A percentile compares a stretch with the other conserved stretches of the same genome.
These are phyloP conservation scores for Chlorella sp. DNA, from an alignment of 139 green algal species.

Conservation along the genomic window DNA sequence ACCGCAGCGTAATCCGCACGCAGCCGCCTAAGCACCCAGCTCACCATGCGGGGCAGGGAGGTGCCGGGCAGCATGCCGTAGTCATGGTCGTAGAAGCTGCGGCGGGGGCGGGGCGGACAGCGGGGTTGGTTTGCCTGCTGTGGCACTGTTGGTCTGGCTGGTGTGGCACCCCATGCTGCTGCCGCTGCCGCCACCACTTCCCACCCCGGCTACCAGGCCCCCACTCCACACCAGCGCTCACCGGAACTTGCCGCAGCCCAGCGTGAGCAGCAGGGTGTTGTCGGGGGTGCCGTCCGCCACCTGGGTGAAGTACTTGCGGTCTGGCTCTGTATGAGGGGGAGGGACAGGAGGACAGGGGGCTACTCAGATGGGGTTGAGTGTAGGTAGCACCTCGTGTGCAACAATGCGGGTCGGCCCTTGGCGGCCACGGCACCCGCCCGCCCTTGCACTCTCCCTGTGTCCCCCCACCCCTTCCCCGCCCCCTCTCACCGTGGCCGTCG, in stretches of 20 bases:
- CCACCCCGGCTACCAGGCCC: too few species aligned
- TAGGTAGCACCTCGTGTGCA: too few species aligned
- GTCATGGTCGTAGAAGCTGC: too few species aligned
- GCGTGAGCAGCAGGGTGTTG: conserved; percentile 67
- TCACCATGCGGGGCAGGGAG: conserved; percentile 64
- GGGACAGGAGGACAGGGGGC: background rate
- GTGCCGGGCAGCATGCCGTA: background rate
- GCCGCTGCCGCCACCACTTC: too few species aligned
- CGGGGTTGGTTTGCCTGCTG: background rate
- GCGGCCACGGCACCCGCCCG: too few species aligned
- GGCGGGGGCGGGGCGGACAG: background rate
- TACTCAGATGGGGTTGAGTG: too few species aligned
- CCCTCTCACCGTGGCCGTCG: conserved; percentile 12
- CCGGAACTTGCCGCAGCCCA: conserved; percentile 82
- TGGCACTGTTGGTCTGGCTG: background rate
- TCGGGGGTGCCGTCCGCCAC: conserved; percentile 26
- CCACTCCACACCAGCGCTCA: background rate
- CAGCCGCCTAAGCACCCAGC: background rate
- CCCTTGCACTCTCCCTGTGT: too few species aligned
- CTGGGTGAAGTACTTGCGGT: conserved; percentile 36
- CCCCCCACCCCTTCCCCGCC: conserved; percentile 1
- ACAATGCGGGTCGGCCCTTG: too few species aligned
- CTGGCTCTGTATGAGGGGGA: conserved; percentile 5
- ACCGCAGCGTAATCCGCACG: too few species aligned
- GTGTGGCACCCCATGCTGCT: background rate